These are phyloP conservation scores for Scheffersomyces coipomensis DNA, from an alignment of 805 yeast genomes.

Conservation along the genomic window DNA sequence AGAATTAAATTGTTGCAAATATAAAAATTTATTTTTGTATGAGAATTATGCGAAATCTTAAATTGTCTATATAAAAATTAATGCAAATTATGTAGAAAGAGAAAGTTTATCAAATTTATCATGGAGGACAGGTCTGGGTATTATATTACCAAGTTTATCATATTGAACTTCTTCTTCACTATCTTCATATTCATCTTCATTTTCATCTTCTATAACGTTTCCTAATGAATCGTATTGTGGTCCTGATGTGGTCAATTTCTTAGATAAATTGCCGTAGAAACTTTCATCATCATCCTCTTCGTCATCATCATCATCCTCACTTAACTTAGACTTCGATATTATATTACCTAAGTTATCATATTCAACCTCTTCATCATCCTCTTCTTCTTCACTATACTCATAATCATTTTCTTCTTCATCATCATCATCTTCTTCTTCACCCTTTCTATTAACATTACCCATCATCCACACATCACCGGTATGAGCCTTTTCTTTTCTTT, in stretches of 20 bases:
- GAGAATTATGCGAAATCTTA: neutral
- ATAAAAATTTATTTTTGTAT: constrained; percentile 2
- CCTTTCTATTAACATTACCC: constrained; percentile 68
- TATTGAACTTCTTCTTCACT: constrained; percentile 11
- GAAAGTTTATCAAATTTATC: constrained; percentile 1
- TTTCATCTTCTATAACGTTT: constrained; percentile 11
- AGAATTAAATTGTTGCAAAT: constrained; percentile 4
- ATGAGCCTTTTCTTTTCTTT: constrained; percentile 53
- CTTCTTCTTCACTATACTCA: constrained; percentile 13
- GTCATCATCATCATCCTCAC: constrained; percentile 10
- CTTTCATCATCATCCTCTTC: constrained; percentile 6
- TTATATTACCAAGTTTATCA: constrained; percentile 23
- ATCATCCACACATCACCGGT: constrained; percentile 70
- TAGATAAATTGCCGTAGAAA: neutral
- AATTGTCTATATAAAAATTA: neutral
- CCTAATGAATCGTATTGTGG: constrained; percentile 19
- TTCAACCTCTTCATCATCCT: constrained; percentile 11
- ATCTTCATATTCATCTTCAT: constrained; percentile 6
- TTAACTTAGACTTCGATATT: constrained; percentile 10
- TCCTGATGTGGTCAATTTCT: constrained; percentile 1
- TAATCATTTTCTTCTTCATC: constrained; percentile 9
- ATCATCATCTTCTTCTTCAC: constrained; percentile 9
- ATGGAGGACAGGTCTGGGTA: neutral
- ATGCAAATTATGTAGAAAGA: neutral
- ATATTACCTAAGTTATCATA: constrained; percentile 18